Base-by-base conservation (phyloP, 768 basidiomycete genomes). In the Amanita inopinata region DNA sequence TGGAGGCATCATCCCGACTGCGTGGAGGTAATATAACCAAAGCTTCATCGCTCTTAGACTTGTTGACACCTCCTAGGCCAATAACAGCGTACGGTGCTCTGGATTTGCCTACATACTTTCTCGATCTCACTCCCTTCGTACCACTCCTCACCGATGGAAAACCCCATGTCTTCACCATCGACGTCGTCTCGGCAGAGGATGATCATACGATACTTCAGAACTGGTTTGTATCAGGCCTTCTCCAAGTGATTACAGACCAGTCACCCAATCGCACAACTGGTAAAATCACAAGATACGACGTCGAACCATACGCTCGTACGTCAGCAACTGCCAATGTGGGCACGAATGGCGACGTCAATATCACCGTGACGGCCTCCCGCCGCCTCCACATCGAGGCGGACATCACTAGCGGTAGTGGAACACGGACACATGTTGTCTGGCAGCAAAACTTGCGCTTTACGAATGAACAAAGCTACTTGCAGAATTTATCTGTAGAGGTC, bases 91-190 rank as follows among this genome's bases (percentile, higher is more conserved):
- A 85, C 46, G 81, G 83, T 7, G 82, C 83, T 2, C 61, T 86
- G 18, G 83, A 87, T 51, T 66, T 84, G 9, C 85, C 86, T 1
- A 83, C 79, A 1, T 88, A 87, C 57, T 78, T 78, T 56, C 49
- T 88, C 14, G 86, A 88, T 57, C 58, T 86, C 40, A 86, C 85
- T 5, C 83, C 85, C 1, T 88, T 88, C 55, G 70, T 81, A 0
- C 83, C 83, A 4, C 52, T 78, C 14, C 67, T 89, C 25, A 68
- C 77, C 0, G 82, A 84, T 44, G 78, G 79, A 2, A 56, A 71
- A 11, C 64, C 77, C 18, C 87, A 88, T 56, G 77, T 65, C 37
- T 70, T 89, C 53, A 73, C 78, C 38, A 65, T 90, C 31, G 79
- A 89, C 53, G 78, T 88, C 32, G 73, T 67, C 15, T 85, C 85